Conservation (phyloP, 148 eudicot genomes). For the Nepenthes mirabilis region DNA sequence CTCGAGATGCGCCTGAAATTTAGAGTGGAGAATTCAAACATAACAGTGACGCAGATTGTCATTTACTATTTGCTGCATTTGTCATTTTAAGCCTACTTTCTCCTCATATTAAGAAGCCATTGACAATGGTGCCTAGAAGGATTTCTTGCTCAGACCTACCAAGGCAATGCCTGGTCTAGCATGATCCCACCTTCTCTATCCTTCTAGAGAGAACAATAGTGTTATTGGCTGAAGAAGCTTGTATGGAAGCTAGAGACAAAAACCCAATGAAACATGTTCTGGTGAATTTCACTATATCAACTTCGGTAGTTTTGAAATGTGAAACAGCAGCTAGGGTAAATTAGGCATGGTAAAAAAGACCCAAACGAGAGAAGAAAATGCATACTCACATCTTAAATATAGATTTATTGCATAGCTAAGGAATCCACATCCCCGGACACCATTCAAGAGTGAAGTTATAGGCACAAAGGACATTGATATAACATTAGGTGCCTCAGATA, state of each 20-base stretch:
- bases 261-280: not conserved
- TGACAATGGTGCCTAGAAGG: too few species aligned
- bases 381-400: constrained; percentile 81
- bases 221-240: too few species aligned
- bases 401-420: constrained; percentile 92
- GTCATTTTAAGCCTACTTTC: not conserved
- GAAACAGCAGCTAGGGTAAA: not conserved
- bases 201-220: too few species aligned
- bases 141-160: too few species aligned
- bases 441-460: constrained; percentile 66
- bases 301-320: not conserved
- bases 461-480: constrained; percentile 93
- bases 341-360: not conserved
- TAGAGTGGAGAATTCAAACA: too few species aligned
- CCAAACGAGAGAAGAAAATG: not conserved
- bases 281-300: not conserved
- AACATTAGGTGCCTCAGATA: constrained; percentile 67
- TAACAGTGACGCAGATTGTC: too few species aligned
- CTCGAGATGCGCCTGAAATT: too few species aligned
- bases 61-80: too few species aligned
- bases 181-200: too few species aligned
- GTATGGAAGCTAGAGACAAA: too few species aligned
- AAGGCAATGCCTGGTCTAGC: too few species aligned
- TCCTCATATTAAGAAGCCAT: constrained; percentile 6
- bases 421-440: constrained; percentile 88